Base-by-base conservation (phyloP, 2,329 filamentous ascomycete species). In the Ophiocordyceps sinensis region DNA sequence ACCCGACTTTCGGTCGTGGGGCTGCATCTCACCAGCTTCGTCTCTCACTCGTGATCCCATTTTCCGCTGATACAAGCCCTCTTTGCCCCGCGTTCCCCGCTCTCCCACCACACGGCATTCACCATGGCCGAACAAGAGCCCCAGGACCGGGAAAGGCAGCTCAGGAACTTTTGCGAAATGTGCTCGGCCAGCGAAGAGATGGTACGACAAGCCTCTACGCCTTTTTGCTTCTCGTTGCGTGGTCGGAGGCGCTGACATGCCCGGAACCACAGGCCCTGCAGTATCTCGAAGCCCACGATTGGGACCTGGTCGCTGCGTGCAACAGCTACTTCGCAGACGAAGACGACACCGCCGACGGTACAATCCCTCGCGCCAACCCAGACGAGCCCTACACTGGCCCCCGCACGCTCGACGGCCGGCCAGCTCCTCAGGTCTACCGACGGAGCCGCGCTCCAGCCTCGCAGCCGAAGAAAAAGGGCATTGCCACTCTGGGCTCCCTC, bases 351-450 rank as follows among this genome's bases (percentile, higher is more conserved):
- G 59, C 62, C 29, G 62, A 65, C 44, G 63, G 66, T 12, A 8
- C 14, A 1, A 15, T 21, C 6, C 12, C 35, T 47, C 56, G 53
- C 19, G 40, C 30, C 23, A 45, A 34, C 37, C 46, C n/a, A 6
- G 44, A 46, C 17, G 62, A 64, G 38, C 58, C 59, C 36, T 79
- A 79, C 50, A 77, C 71, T 1, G 75, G 77, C 5, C 75, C 75
- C 4, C 66, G 77, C 44, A 80, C 75, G 19, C 64, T 79, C 29
- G 77, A 79, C 49, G 77, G 78, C 12, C 68, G 75, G 30, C 75
- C 76, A 17, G 75, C 73, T 11, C 63, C 73, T 57, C 49, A 55
- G 29, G 42, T 60, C 58, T 51, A 62, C 57, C 42, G 47, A 9
- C 41, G 50, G 5, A 38, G 58, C 1, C 38, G 34, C 31, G 47